Conservation (phyloP, 2,329 filamentous ascomycete genomes). For the Penicillium italicum region DNA sequence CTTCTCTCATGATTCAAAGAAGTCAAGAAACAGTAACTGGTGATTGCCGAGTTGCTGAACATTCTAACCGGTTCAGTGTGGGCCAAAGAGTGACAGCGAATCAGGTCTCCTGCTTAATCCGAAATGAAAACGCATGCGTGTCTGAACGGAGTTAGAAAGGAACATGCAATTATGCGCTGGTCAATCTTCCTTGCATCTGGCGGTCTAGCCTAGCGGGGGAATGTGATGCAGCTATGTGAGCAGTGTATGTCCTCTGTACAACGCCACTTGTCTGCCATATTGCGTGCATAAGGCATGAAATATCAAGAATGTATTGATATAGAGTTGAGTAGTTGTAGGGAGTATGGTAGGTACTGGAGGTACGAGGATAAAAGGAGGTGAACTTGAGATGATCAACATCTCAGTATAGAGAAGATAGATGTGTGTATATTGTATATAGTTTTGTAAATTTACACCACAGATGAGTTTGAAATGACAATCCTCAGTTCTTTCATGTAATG, state of each 20-base stretch:
- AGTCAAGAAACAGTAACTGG: background rate
- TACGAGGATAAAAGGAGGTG: background rate
- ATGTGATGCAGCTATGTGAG: conserved; percentile 2
- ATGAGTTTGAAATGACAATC: background rate
- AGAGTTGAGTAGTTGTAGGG: background rate
- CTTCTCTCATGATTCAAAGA: background rate
- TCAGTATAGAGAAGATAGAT: background rate
- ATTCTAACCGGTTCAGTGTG: conserved; percentile 12
- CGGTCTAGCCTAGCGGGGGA: conserved; percentile 18
- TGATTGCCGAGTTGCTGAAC: conserved; percentile 2
- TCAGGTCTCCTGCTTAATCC: conserved; percentile 12
- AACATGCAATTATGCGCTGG: conserved; percentile 15
- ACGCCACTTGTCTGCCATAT: background rate
- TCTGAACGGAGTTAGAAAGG: conserved; percentile 12
- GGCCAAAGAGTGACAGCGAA: conserved; percentile 12
- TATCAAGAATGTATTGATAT: conserved; percentile 1
- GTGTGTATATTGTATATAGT: background rate
- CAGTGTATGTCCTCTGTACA: background rate
- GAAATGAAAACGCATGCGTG: conserved; percentile 10
- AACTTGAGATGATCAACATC: background rate
- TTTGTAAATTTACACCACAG: background rate
- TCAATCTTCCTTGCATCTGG: conserved; percentile 27
- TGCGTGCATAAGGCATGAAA: background rate
- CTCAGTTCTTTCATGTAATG: too few species aligned
- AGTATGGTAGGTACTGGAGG: background rate